Evolutionary conservation across 495 filamentous ascomycete genomes (phyloP).

Genomic region (Xylaria flabelliformis): DNA sequence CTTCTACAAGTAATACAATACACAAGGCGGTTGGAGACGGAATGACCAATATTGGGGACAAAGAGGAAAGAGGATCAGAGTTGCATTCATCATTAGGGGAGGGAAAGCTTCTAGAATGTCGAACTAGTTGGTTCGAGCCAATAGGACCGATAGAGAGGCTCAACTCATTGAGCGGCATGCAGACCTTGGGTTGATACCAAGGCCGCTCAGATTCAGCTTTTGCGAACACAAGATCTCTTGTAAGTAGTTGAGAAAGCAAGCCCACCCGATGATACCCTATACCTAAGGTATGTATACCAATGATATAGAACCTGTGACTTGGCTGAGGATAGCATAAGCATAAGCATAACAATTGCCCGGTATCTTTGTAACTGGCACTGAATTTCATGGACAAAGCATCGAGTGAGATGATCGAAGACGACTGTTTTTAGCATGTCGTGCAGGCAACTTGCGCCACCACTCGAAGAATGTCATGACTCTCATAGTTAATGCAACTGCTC

Average conservation of each 20-base stretch:
- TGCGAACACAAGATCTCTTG: constrained; percentile 6
- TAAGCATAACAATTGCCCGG: background rate
- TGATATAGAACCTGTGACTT: background rate
- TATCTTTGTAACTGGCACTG: background rate
- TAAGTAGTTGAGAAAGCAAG: background rate
- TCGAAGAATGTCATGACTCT: background rate
- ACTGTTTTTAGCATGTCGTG: background rate
- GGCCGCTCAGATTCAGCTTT: constrained; percentile 5
- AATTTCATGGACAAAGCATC: background rate
- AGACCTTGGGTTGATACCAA: background rate
- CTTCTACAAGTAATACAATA: background rate
- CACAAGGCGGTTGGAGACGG: constrained; percentile 13
- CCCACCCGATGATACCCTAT: background rate
- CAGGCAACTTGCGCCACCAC: too few species aligned
- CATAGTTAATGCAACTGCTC: background rate
- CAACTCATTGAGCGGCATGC: constrained; percentile 3
- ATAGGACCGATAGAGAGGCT: constrained; percentile 25
- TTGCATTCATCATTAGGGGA: constrained; percentile 8
- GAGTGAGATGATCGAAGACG: background rate
- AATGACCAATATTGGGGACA: constrained; percentile 17
- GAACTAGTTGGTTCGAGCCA: constrained; percentile 9
- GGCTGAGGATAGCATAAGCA: too few species aligned
- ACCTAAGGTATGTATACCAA: too few species aligned
- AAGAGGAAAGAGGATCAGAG: constrained; percentile 17
- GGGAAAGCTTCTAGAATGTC: constrained; percentile 22